These are phyloP conservation scores for Ceratobasidium sp. DNA, from an alignment of 1,284 basidiomycete species.

Conservation along the genomic window DNA sequence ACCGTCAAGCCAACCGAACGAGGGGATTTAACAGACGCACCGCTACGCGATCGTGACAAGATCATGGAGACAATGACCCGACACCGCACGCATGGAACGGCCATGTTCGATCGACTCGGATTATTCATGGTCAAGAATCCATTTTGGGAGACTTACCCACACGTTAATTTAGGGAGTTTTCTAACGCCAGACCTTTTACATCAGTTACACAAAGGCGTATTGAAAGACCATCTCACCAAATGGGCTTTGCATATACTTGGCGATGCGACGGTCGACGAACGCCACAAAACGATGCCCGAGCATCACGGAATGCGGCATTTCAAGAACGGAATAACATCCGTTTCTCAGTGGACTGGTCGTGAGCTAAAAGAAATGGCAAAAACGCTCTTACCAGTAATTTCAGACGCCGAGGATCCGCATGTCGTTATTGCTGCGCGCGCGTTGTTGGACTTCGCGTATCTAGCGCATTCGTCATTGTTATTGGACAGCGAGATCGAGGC, in stretches of 20 bases:
- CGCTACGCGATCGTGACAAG: not conserved
- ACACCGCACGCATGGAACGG: not conserved
- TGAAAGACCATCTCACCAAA: constrained; percentile 53
- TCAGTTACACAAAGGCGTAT: constrained; percentile 48
- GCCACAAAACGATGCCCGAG: constrained; percentile 36
- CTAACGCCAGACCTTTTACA: constrained; percentile 57
- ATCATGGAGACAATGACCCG: not conserved
- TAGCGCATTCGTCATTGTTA: constrained; percentile 20
- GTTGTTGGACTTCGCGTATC: constrained; percentile 59
- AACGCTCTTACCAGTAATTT: constrained; percentile 56
- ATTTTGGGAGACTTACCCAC: constrained; percentile 54
- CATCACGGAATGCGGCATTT: constrained; percentile 42
- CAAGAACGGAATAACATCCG: constrained; percentile 13
- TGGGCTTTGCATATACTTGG: constrained; percentile 48
- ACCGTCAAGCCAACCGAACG: not conserved
- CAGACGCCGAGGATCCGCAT: constrained; percentile 26
- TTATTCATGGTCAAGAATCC: constrained; percentile 40
- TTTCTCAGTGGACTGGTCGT: constrained; percentile 56
- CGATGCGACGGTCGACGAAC: constrained; percentile 37
- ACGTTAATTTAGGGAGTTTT: constrained; percentile 51
- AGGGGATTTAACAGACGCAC: constrained; percentile 7
- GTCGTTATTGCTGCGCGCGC: constrained; percentile 50
- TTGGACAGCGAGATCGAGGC: constrained; percentile 57
- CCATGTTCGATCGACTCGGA: not conserved
- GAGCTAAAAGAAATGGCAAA: constrained; percentile 58